Evolutionary conservation across 108 stramenopile genomes (phyloP).

Genomic region (Thalassiosira profunda): DNA sequence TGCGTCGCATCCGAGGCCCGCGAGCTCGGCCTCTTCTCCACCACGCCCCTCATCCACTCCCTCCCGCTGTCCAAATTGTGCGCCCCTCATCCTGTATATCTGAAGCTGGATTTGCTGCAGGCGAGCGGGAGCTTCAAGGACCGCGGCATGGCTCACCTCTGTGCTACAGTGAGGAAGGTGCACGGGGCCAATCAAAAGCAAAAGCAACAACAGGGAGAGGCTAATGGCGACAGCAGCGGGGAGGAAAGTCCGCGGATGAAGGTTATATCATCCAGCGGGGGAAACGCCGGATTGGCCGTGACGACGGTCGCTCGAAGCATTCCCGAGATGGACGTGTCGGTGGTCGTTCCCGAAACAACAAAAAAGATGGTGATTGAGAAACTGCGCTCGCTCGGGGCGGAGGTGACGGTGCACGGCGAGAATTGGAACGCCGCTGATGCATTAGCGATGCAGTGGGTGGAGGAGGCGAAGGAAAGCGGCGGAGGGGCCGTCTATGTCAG

Average conservation of each 20-base stretch:
- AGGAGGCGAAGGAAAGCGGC: slow-evolving; percentile 26
- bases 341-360: slow-evolving; percentile 90
- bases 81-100: slow-evolving; percentile 61
- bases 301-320: slow-evolving; percentile 67
- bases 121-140: slow-evolving; percentile 79
- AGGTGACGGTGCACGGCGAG: slow-evolving; percentile 80
- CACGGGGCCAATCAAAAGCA: slow-evolving; percentile 24
- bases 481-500: slow-evolving; percentile 41
- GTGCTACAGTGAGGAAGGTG: slow-evolving; percentile 44
- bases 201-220: not conserved
- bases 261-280: slow-evolving; percentile 70
- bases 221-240: not conserved
- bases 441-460: slow-evolving; percentile 63
- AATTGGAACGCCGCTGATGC: slow-evolving; percentile 94
- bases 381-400: slow-evolving; percentile 77
- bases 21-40: slow-evolving; percentile 32
- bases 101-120: slow-evolving; percentile 82
- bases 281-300: slow-evolving; percentile 85
- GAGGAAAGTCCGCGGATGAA: slow-evolving; percentile 17
- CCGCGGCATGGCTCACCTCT: slow-evolving; percentile 85
- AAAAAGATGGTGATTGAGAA: slow-evolving; percentile 84
- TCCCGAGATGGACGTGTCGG: slow-evolving; percentile 66
- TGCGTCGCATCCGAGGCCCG: slow-evolving; percentile 50
- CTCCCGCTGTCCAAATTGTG: slow-evolving; percentile 53
- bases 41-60: slow-evolving; percentile 71